Evolutionary conservation across 78 protist genomes (phyloP).

Genomic region (Speleostelium caveatum): DNA sequence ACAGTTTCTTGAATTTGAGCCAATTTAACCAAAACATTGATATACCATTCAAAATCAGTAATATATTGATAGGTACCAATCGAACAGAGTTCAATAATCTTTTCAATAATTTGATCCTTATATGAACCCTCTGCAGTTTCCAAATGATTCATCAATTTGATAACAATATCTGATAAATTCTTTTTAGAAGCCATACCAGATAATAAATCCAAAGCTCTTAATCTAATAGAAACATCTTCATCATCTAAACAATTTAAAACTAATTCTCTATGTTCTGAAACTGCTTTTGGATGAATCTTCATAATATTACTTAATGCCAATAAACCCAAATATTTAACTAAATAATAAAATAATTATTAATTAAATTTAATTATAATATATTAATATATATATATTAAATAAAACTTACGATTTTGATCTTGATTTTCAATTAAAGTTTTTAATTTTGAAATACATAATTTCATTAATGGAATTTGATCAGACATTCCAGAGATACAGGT

Average conservation of each 20-base stretch:
- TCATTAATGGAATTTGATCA: conserved; percentile 74
- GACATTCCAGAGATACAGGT: conserved; percentile 89
- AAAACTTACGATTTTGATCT: conserved; percentile 97
- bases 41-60: conserved; percentile 97
- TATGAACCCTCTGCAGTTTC: conserved; percentile 79
- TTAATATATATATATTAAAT: conserved; percentile 2
- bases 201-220: conserved; percentile 92
- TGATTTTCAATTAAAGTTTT: conserved; percentile 90
- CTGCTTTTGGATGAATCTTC: conserved; percentile 90
- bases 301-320: conserved; percentile 89
- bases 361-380: not conserved
- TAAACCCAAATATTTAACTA: conserved; percentile 97
- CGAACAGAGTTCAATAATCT: conserved; percentile 89
- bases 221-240: conserved; percentile 93
- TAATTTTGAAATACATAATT: conserved; percentile 91
- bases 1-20: conserved; percentile 57
- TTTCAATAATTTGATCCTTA: conserved; percentile 85
- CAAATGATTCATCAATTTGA: conserved; percentile 78
- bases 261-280: conserved; percentile 81
- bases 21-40: conserved; percentile 78
- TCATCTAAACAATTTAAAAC: conserved; percentile 92
- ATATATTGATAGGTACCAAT: conserved; percentile 83
- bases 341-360: too few relatives aligned
- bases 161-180: conserved; percentile 88
- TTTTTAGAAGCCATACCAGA: conserved; percentile 92